Conservation (phyloP, 345 rosid genomes). For the Boechera retrofracta region DNA sequence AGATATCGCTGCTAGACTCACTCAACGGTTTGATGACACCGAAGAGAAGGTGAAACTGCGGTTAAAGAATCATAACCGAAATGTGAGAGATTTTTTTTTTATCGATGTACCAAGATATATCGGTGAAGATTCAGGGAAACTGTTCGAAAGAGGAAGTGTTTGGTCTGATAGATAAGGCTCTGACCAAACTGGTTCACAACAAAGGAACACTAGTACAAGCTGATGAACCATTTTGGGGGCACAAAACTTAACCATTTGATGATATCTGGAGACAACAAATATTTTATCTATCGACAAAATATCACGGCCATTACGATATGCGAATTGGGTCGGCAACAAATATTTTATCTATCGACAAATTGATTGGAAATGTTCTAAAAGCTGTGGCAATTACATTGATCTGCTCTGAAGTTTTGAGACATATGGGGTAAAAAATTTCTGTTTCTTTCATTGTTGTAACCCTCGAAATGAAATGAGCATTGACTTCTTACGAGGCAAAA, state of each 20-base stretch:
- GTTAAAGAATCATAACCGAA: constrained; percentile 61
- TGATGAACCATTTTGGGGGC: not conserved
- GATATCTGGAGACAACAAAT: not conserved
- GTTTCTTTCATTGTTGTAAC: constrained; percentile 13
- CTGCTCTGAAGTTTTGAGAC: constrained; percentile 4
- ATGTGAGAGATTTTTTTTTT: constrained; percentile 34
- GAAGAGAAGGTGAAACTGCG: constrained; percentile 87
- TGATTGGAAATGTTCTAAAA: not conserved
- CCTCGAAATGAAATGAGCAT: constrained; percentile 1
- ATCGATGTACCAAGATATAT: constrained; percentile 55
- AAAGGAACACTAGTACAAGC: constrained; percentile 43
- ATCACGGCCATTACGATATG: not conserved
- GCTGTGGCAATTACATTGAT: not conserved
- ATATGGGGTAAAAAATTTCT: not conserved
- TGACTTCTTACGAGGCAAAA: constrained; percentile 16
- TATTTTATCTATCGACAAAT: not conserved
- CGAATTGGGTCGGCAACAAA: not conserved
- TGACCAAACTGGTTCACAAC: constrained; percentile 48
- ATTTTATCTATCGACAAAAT: not conserved
- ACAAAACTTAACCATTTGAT: not conserved
- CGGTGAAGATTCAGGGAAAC: constrained; percentile 61
- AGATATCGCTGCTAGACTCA: constrained; percentile 54
- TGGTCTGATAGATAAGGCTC: constrained; percentile 51
- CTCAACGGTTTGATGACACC: constrained; percentile 79
- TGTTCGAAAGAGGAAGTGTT: constrained; percentile 59